phyloP scores from a whole-genome alignment of 2,329 filamentous ascomycete species.

The Ceratocystiopsis sp. region DNA sequence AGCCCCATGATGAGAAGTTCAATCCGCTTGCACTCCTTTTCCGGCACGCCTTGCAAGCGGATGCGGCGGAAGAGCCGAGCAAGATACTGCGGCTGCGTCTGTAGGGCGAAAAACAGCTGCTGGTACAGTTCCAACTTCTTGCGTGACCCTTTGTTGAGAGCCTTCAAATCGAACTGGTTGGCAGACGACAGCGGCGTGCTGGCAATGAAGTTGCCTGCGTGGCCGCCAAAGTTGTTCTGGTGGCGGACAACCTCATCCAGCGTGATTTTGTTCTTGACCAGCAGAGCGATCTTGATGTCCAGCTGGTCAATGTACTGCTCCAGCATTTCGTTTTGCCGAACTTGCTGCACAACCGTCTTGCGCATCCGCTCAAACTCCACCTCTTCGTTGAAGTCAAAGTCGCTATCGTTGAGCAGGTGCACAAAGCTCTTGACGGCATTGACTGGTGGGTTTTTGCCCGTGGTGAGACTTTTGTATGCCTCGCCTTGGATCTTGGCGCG shows the following conservation, averaged over 20 bases:
- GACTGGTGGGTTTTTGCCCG: constrained; percentile 90
- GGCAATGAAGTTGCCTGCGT: constrained; percentile 59
- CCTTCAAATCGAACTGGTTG: constrained; percentile 92
- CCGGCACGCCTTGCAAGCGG: constrained; percentile 65
- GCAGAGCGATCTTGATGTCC: constrained; percentile 93
- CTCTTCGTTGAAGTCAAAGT: constrained; percentile 98
- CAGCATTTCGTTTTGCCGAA: constrained; percentile 88
- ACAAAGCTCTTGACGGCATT: constrained; percentile 97
- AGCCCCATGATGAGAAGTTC: constrained; percentile 91
- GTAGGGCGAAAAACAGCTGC: constrained; percentile 90
- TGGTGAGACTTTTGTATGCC: constrained; percentile 93
- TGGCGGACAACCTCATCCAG: constrained; percentile 94
- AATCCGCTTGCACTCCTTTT: constrained; percentile 84
- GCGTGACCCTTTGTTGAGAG: constrained; percentile 88
- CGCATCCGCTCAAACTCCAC: constrained; percentile 89
- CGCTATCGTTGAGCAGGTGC: constrained; percentile 90
- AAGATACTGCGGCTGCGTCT: constrained; percentile 91
- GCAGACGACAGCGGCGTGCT: constrained; percentile 78
- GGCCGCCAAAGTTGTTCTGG: constrained; percentile 87
- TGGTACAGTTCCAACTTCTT: constrained; percentile 95
- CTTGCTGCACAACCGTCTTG: constrained; percentile 93
- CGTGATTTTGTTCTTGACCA: constrained; percentile 99
- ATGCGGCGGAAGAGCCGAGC: constrained; percentile 73
- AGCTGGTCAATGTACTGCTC: constrained; percentile 97
- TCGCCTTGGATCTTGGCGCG: constrained; percentile 90